phyloP scores from a whole-genome alignment of 2,329 filamentous ascomycete species.

The Clarireedia homoeocarpa region DNA sequence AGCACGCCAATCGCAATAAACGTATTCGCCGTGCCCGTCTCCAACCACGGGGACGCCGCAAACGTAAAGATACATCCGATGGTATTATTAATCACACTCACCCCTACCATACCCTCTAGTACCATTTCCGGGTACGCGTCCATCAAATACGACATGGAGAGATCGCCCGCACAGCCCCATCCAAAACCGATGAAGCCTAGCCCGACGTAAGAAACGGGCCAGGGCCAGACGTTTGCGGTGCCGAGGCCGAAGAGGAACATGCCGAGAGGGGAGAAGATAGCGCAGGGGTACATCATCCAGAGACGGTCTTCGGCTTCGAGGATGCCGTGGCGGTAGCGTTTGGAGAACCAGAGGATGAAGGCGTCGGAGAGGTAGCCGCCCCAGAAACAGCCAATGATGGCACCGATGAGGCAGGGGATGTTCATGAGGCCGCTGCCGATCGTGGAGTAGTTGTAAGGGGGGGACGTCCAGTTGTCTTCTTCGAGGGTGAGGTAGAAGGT shows the following conservation, averaged over 20 bases:
- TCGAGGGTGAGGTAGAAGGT: conserved; percentile 52
- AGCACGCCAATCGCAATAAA: conserved; percentile 46
- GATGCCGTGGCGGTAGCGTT: conserved; percentile 25
- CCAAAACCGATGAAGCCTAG: conserved; percentile 52
- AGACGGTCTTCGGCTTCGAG: conserved; percentile 35
- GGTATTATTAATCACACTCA: conserved; percentile 49
- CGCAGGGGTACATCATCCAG: conserved; percentile 28
- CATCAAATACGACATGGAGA: conserved; percentile 47
- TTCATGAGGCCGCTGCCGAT: conserved; percentile 50
- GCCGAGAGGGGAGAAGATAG: conserved; percentile 30
- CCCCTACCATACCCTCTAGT: conserved; percentile 50
- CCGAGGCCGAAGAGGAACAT: conserved; percentile 36
- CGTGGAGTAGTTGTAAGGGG: conserved; percentile 48
- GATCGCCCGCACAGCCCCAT: conserved; percentile 49
- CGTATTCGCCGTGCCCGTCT: conserved; percentile 37
- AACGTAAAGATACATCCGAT: conserved; percentile 48
- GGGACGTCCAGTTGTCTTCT: conserved; percentile 46
- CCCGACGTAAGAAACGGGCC: conserved; percentile 47
- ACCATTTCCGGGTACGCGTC: conserved; percentile 50
- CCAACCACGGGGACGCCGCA: conserved; percentile 41
- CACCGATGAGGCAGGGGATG: conserved; percentile 46
- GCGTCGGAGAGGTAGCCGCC: conserved; percentile 49
- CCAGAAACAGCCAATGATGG: conserved; percentile 47
- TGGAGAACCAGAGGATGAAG: conserved; percentile 41
- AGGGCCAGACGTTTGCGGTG: conserved; percentile 39